Conservation (phyloP, 2,329 filamentous ascomycete genomes). For the Periconia digitata region DNA sequence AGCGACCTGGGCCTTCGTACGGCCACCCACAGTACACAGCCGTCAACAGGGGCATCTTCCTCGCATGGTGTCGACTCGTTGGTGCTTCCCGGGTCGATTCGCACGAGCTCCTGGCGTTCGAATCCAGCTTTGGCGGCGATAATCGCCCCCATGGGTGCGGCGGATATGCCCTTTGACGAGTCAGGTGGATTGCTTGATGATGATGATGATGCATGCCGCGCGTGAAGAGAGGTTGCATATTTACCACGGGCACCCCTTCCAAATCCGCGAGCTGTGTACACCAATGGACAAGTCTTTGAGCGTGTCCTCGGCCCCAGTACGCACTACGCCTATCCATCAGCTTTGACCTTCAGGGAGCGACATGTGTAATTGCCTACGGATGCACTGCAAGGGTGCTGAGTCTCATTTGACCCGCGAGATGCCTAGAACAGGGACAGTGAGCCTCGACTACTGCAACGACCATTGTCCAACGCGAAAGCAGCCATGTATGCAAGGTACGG, state of each 20-base stretch:
- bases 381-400: slow-evolving; percentile 20
- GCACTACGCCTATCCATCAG: slow-evolving; percentile 12
- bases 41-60: slow-evolving; percentile 5
- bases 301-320: slow-evolving; percentile 33
- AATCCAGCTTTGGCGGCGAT: slow-evolving; percentile 30
- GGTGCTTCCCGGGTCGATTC: slow-evolving; percentile 13
- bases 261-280: slow-evolving; percentile 28
- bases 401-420: slow-evolving; percentile 17
- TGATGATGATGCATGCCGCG: too few relatives aligned
- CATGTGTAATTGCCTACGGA: slow-evolving; percentile 7
- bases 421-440: slow-evolving; percentile 7
- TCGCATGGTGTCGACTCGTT: slow-evolving; percentile 2
- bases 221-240: not conserved
- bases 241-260: slow-evolving; percentile 22
- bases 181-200: too few relatives aligned
- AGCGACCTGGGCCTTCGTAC: slow-evolving; percentile 13
- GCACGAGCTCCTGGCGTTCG: slow-evolving; percentile 23
- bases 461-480: too few relatives aligned
- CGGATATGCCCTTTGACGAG: slow-evolving; percentile 22
- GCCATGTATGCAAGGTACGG: too few relatives aligned
- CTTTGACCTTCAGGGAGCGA: not conserved
- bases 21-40: slow-evolving; percentile 19
- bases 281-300: slow-evolving; percentile 23
- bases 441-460: not conserved
- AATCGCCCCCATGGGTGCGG: slow-evolving; percentile 24